Conservation (phyloP, 1,284 basidiomycete genomes). For the Fistulina hepatica region DNA sequence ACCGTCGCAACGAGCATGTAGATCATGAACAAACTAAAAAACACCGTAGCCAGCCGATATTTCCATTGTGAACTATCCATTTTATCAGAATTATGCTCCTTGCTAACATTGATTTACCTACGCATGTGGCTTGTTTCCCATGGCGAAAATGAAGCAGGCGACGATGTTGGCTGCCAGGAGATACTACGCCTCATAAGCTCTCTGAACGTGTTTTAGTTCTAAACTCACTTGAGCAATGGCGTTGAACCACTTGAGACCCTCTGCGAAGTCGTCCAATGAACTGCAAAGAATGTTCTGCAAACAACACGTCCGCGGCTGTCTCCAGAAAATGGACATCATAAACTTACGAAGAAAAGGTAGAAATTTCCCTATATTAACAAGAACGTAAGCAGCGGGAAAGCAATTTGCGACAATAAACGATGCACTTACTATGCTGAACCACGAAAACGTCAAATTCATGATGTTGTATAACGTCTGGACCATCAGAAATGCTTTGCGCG, state of each 20-base stretch:
- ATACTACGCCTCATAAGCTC: constrained; percentile 42
- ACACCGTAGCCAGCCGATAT: constrained; percentile 71
- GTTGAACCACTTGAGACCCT: constrained; percentile 71
- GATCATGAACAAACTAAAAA: constrained; percentile 71
- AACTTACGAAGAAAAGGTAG: constrained; percentile 92
- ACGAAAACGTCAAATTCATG: constrained; percentile 82
- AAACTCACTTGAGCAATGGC: constrained; percentile 56
- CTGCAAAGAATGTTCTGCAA: no score
- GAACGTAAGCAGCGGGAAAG: constrained; percentile 1
- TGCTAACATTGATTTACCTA: constrained; percentile 25
- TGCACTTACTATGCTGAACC: constrained; percentile 80
- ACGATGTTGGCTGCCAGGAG: constrained; percentile 77
- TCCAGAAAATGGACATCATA: no score
- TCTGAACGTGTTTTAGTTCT: background rate
- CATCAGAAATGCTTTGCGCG: constrained; percentile 67
- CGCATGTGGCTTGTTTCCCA: constrained; percentile 94
- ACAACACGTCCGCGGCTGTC: no score
- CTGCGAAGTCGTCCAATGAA: no score
- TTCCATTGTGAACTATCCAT: constrained; percentile 66
- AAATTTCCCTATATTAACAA: constrained; percentile 63
- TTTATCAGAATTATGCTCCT: background rate
- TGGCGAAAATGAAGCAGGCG: constrained; percentile 87
- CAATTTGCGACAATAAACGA: background rate
- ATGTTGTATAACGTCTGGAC: constrained; percentile 82
- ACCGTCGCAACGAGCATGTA: constrained; percentile 75